Evolutionary conservation across 1,284 basidiomycete genomes (phyloP).

Genomic region (Cryptococcus sp.): DNA sequence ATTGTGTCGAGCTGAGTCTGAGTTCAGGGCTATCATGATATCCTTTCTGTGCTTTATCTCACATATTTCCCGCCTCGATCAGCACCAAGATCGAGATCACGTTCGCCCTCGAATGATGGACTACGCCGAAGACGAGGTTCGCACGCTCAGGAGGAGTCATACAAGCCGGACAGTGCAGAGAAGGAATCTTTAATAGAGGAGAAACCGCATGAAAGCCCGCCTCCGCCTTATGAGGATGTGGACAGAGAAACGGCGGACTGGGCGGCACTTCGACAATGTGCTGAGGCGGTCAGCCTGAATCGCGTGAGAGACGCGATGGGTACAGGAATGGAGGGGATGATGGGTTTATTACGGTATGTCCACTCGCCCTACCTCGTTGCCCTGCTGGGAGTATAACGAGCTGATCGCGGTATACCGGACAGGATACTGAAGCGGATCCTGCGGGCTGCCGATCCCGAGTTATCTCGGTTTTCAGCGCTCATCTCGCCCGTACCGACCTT

Average conservation of each 20-base stretch:
- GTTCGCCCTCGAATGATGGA: conserved; percentile 1
- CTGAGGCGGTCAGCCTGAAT: conserved; percentile 63
- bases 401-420: not conserved
- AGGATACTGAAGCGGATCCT: conserved; percentile 73
- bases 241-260: conserved; percentile 55
- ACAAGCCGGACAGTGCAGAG: not conserved
- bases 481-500: conserved; percentile 47
- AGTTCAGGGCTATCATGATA: conserved; percentile 84
- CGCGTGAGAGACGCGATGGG: conserved; percentile 89
- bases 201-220: not conserved
- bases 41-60: conserved; percentile 80
- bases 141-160: not conserved
- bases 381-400: conserved; percentile 6
- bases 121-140: not conserved
- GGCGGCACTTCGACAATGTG: conserved; percentile 65
- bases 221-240: conserved; percentile 4
- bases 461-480: conserved; percentile 58
- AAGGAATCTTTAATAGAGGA: not conserved
- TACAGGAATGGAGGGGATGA: conserved; percentile 74
- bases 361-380: not conserved
- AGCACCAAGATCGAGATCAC: conserved; percentile 9
- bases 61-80: conserved; percentile 59
- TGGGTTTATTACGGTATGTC: conserved; percentile 73
- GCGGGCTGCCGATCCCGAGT: conserved; percentile 68
- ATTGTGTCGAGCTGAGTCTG: not conserved